Percentiles rank a stretch among this genome's conserved stretches.
phyloP scores from a whole-genome alignment of 805 yeast genomes.

The Helenozyma baotianmanensis region DNA sequence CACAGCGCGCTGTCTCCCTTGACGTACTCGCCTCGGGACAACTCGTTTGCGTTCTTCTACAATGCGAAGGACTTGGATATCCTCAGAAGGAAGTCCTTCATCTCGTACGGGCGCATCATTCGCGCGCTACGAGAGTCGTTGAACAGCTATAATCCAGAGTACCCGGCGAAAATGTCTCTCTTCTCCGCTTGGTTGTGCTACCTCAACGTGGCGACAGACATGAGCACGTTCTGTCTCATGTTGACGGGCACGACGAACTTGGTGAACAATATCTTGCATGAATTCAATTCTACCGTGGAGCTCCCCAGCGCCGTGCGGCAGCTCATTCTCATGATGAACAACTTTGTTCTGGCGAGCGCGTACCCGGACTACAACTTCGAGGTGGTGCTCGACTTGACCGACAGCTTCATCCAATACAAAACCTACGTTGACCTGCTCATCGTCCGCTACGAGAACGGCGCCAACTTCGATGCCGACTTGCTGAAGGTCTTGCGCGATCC shows the following conservation, averaged over 20 bases:
- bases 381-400: slow-evolving; percentile 23
- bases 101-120: slow-evolving; percentile 33
- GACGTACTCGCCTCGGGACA: not conserved
- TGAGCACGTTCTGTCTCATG: slow-evolving; percentile 30
- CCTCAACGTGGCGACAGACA: slow-evolving; percentile 28
- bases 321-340: slow-evolving; percentile 18
- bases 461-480: slow-evolving; percentile 2
- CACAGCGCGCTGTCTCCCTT: slow-evolving; percentile 3
- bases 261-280: slow-evolving; percentile 21
- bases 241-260: slow-evolving; percentile 32
- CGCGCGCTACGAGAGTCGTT: slow-evolving; percentile 30
- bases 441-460: slow-evolving; percentile 6
- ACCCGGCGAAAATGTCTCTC: slow-evolving; percentile 34
- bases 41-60: slow-evolving; percentile 17
- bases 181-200: slow-evolving; percentile 33
- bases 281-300: slow-evolving; percentile 13
- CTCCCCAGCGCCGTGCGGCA: slow-evolving; percentile 19
- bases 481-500: slow-evolving; percentile 8
- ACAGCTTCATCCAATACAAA: slow-evolving; percentile 25
- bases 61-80: slow-evolving; percentile 24
- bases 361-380: slow-evolving; percentile 34
- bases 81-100: slow-evolving; percentile 28
- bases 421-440: slow-evolving; percentile 14
- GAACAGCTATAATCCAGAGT: slow-evolving; percentile 27
- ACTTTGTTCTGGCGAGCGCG: slow-evolving; percentile 17